Evolutionary conservation across 1,284 basidiomycete genomes (phyloP), one percentile per base, ranked within the genome.

Genomic region (Meira nashicola): DNA sequence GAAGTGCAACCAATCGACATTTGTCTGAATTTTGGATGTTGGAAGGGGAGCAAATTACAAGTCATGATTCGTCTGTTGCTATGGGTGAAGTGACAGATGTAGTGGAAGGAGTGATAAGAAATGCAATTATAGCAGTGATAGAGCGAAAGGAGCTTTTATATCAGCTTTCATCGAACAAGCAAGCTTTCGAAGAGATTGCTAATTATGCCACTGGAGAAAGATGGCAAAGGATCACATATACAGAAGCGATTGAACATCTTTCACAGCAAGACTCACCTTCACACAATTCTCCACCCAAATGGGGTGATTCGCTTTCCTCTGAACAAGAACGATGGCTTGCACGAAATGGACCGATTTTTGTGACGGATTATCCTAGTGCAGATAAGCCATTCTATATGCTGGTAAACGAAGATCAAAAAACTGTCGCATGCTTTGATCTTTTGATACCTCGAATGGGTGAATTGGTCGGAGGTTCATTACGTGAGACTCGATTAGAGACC

Each of bases 21-120:
- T 84, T 99, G 7, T 86, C 90, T 51, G 95, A 99, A 77, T 99
- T 98, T 79, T 95, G 91, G 89, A 98, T 98, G 94, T 84, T 95
- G 58, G 94, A 99, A 80, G 92, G 89, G 0, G 94, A 78, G 33
- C 57, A 71, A 57, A 19, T 37, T 2, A 60, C 58, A 12, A n/a
- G 8, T 28, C 23, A 37, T n/a, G 55, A 55, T 21, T 15, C 17
- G 7, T 12, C 5, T 7, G 56, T 46, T 9, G 25, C 50, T 2
- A 61, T 74, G 6, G 17, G 52, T 1, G 54, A 46, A n/a, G 63
- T 73, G 2, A 53, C 74, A 47, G 60, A 65, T 38, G 41, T 62
- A 9, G 55, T 65, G 8, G 70, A 76, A 51, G 64, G 57, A 8
- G 43, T 67, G 54, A 39, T 74, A 38, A 65, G 64, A n/a, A n/a